Percentiles rank a stretch among this genome's conserved stretches.
Evolutionary conservation across 2,329 filamentous ascomycete species (phyloP).

Genomic region (Saccharata proteae): DNA sequence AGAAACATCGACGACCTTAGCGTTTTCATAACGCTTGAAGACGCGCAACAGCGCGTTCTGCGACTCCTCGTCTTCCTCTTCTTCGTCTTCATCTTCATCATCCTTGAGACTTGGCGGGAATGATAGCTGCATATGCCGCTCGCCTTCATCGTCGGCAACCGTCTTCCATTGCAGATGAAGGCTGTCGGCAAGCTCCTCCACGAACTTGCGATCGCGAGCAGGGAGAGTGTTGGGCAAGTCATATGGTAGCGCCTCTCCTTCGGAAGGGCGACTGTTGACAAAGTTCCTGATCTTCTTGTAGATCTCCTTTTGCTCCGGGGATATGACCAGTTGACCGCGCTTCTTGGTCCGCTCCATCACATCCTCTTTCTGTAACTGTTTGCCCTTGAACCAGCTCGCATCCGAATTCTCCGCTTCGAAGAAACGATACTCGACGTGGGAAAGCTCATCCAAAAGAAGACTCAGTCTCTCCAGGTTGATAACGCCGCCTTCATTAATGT

Average conservation of each 20-base stretch:
- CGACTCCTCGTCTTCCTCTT: constrained; percentile 69
- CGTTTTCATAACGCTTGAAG: constrained; percentile 82
- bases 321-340: constrained; percentile 58
- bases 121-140: constrained; percentile 53
- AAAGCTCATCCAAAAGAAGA: constrained; percentile 68
- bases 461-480: constrained; percentile 77
- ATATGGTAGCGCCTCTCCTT: constrained; percentile 39
- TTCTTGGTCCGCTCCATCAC: constrained; percentile 49
- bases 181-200: constrained; percentile 69
- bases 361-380: constrained; percentile 59
- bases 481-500: constrained; percentile 89
- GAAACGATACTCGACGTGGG: constrained; percentile 79
- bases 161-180: constrained; percentile 55
- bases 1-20: constrained; percentile 68
- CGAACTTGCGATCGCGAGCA: constrained; percentile 83
- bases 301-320: constrained; percentile 66
- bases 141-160: constrained; percentile 47
- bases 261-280: constrained; percentile 52
- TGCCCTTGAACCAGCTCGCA: constrained; percentile 83
- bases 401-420: constrained; percentile 87
- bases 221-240: constrained; percentile 63
- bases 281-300: constrained; percentile 76
- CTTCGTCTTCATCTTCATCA: constrained; percentile 46
- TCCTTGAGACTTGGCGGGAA: constrained; percentile 41
- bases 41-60: constrained; percentile 73